Evolutionary conservation across 345 rosid genomes (phyloP), one percentile per base, ranked within the genome.

Genomic region (Geranium brycei): DNA sequence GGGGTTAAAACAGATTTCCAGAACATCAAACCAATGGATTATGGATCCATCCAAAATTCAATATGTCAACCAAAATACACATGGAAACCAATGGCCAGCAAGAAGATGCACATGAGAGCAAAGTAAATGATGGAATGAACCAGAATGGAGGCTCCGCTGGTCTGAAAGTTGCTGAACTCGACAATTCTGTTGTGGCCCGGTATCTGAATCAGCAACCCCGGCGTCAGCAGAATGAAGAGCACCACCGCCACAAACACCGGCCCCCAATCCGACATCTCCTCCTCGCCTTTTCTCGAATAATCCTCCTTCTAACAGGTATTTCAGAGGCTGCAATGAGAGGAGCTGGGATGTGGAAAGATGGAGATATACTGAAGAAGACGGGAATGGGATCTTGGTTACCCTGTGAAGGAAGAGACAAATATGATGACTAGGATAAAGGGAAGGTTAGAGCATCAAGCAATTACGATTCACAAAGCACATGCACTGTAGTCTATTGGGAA

Each of bases 81-180:
- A 69, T 92, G 98, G 60, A 92, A 68, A 58, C 91, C 87, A 66
- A 87, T 32, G 63, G 96, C 98, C 4, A 92, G 75, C 77, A 93
- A 75, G 83, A 90, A 89, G 68, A 90, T 83, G 75, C 96, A 93
- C 58, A 90, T 79, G 65, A 93, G 80, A 61, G 83, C 73, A 71
- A 93, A 91, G 75, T 86, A 93, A 61, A 93, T 47, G 1, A 88
- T 69, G 32, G 96, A 66, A 72, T 93, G 97, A 64, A 93, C 82
- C 71, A 90, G 75, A 59, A 93, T 77, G 31, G 99, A 88, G 41
- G 78, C 80, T 19, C 96, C 96, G 76, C 95, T 90, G 2, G 96
- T 91, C 67, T 91, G 89, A 68, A 93, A 87, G 73, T 84, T 93
- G 28, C 97, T 85, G 60, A 93, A 93, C 80, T 91, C 97, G 2